Evolutionary conservation across 2,329 filamentous ascomycete species (phyloP).

Genomic region (Aspergillus sp.): DNA sequence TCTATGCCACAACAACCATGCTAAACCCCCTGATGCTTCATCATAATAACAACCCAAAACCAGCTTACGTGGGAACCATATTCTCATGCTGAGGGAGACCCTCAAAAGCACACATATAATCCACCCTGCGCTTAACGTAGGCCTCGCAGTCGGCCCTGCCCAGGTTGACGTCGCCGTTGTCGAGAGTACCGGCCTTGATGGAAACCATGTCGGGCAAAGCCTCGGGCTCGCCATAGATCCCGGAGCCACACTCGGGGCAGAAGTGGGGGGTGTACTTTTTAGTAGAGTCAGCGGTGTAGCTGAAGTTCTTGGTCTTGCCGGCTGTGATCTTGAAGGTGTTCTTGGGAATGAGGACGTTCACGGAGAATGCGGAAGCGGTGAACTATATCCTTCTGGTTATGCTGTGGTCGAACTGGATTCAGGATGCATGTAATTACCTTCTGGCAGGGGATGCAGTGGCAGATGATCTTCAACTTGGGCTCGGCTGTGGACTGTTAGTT

Average conservation of each 20-base stretch:
- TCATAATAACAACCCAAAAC: no score
- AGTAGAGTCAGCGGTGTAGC: constrained; percentile 45
- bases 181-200: constrained; percentile 50
- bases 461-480: constrained; percentile 45
- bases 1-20: no score
- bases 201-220: constrained; percentile 48
- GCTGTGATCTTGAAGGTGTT: constrained; percentile 46
- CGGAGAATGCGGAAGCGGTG: constrained; percentile 52
- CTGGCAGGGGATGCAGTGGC: constrained; percentile 52
- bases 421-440: constrained; percentile 47
- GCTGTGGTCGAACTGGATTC: no score
- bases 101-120: constrained; percentile 38
- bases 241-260: constrained; percentile 49
- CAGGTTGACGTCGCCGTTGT: constrained; percentile 44
- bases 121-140: constrained; percentile 48
- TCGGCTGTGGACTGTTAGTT: constrained; percentile 30
- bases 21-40: no score
- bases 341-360: constrained; percentile 49
- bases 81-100: no score
- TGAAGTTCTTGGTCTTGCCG: constrained; percentile 48
- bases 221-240: constrained; percentile 50
- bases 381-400: no score
- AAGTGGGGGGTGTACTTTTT: constrained; percentile 56
- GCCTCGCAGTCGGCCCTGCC: constrained; percentile 48
- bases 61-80: no score